Percentiles rank a stretch among this genome's conserved stretches.
These are phyloP conservation scores for Middelhovenomyces tepae DNA, from an alignment of 805 yeast genomes.

Conservation along the genomic window DNA sequence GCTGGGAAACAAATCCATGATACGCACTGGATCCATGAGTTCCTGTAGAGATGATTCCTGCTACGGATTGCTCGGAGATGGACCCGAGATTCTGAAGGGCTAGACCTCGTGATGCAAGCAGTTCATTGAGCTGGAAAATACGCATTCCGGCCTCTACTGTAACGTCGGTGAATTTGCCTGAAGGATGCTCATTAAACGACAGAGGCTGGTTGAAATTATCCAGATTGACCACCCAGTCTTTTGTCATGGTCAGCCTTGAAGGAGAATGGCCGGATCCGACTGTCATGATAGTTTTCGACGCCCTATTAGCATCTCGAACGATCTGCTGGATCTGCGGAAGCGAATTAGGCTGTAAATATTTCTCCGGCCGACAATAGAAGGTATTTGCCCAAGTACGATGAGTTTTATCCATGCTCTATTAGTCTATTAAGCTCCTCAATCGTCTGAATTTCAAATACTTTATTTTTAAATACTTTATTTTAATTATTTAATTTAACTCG, in stretches of 20 bases:
- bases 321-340: conserved; percentile 61
- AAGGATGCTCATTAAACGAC: conserved; percentile 11
- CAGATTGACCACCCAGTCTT: conserved; percentile 79
- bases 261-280: conserved; percentile 97
- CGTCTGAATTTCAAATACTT: too few species aligned
- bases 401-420: conserved; percentile 25
- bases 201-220: conserved; percentile 63
- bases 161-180: conserved; percentile 59
- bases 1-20: conserved; percentile 86
- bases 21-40: conserved; percentile 93
- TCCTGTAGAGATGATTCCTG: conserved; percentile 94
- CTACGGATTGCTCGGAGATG: conserved; percentile 85
- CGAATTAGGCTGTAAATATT: conserved; percentile 67
- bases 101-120: conserved; percentile 51
- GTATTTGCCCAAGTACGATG: conserved; percentile 91
- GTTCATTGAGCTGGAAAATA: conserved; percentile 61
- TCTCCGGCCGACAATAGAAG: conserved; percentile 64
- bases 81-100: conserved; percentile 91
- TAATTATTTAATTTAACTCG: too few species aligned
- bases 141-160: conserved; percentile 93
- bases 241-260: conserved; percentile 78
- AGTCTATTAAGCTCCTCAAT: too few species aligned
- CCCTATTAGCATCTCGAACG: conserved; percentile 53
- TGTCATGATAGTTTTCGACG: conserved; percentile 60
- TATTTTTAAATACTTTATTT: too few species aligned